Conservation (phyloP, 352 stramenopile genomes). For the Albugo laibachii region DNA sequence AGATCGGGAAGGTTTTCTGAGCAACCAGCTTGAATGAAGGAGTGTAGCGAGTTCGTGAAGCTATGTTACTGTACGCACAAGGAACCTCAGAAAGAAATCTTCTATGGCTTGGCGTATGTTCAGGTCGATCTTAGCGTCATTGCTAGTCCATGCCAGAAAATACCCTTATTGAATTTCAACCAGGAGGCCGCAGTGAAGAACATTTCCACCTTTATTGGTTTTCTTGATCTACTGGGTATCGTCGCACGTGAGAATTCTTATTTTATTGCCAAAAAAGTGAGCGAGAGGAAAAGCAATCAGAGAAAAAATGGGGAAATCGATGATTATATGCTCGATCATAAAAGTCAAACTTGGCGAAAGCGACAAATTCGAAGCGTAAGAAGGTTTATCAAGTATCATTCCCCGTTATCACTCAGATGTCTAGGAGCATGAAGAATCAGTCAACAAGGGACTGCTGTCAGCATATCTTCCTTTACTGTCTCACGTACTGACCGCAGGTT, state of each 20-base stretch:
- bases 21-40: too few species aligned
- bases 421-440: neutral
- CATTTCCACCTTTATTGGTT: neutral
- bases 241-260: neutral
- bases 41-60: neutral
- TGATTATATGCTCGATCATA: neutral
- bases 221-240: neutral
- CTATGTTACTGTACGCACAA: neutral
- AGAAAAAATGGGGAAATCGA: neutral
- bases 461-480: constrained; percentile 5
- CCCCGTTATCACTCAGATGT: neutral
- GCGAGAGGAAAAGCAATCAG: neutral
- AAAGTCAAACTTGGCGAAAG: neutral
- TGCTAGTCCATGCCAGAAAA: neutral
- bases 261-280: neutral
- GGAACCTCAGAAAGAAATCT: neutral
- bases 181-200: neutral
- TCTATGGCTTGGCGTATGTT: neutral
- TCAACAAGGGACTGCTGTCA: constrained; percentile 1
- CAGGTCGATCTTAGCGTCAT: neutral
- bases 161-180: too few species aligned
- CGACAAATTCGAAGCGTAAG: neutral
- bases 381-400: too few species aligned
- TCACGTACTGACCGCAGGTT: constrained; percentile 1
- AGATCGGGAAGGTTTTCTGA: too few species aligned